Evolutionary conservation across 2,329 filamentous ascomycete genomes (phyloP).

Genomic region (Cladophialophora bantiana): DNA sequence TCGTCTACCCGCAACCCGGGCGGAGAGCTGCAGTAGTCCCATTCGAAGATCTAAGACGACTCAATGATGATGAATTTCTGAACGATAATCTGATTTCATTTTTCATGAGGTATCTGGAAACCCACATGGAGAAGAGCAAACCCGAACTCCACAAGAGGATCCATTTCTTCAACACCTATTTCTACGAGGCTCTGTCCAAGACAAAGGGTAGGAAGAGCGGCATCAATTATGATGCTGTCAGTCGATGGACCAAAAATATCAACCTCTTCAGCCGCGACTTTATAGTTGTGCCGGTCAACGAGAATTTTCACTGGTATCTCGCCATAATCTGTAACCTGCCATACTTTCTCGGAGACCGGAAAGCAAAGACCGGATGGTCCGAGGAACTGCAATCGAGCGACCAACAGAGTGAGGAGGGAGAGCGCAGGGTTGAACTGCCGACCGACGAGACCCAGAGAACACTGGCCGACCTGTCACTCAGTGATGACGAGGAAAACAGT

Average conservation of each 20-base stretch:
- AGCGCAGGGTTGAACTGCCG: not conserved
- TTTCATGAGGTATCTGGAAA: constrained; percentile 78
- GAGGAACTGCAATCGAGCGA: constrained; percentile 1
- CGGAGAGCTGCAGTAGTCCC: constrained; percentile 56
- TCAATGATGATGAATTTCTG: constrained; percentile 84
- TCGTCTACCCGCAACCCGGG: constrained; percentile 55
- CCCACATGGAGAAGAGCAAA: constrained; percentile 62
- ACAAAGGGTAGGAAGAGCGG: constrained; percentile 57
- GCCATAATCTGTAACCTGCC: constrained; percentile 89
- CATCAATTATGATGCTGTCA: constrained; percentile 85
- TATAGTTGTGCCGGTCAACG: constrained; percentile 90
- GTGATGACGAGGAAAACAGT: constrained; percentile 30
- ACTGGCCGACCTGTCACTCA: constrained; percentile 23
- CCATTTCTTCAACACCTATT: constrained; percentile 92
- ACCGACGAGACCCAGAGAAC: constrained; percentile 31
- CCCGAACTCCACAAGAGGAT: constrained; percentile 68
- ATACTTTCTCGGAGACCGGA: constrained; percentile 21
- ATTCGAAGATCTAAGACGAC: constrained; percentile 63
- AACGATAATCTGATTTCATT: constrained; percentile 95
- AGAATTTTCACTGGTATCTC: constrained; percentile 88
- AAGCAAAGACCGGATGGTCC: constrained; percentile 33
- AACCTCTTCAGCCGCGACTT: constrained; percentile 88
- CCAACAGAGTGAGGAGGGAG: constrained; percentile 9
- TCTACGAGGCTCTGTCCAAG: constrained; percentile 75
- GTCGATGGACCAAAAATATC: constrained; percentile 83